Conservation (phyloP, 225 moss, liverwort and hornwort genomes). For the Lunularia cruciata region DNA sequence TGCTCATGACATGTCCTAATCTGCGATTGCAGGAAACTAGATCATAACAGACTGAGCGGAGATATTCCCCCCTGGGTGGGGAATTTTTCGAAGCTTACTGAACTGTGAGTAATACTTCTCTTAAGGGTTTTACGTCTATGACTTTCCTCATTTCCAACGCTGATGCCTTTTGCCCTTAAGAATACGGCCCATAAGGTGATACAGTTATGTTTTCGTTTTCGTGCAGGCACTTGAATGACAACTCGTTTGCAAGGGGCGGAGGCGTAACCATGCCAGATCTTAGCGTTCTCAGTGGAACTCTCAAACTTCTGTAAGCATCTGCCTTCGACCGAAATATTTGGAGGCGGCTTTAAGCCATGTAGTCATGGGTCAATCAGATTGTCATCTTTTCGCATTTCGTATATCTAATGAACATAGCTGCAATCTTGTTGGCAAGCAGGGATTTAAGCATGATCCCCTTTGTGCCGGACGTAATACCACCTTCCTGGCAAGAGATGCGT, state of each 20-base stretch:
- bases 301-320: constrained; percentile 30
- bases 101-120: constrained; percentile 39
- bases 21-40: constrained; percentile 27
- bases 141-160: no score
- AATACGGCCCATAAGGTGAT: background rate
- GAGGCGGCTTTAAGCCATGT: no score
- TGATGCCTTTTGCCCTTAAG: no score
- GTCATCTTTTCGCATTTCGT: no score
- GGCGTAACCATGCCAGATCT: constrained; percentile 31
- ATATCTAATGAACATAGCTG: no score
- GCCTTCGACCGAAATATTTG: no score
- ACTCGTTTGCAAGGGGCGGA: constrained; percentile 3
- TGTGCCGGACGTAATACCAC: constrained; percentile 10
- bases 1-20: background rate
- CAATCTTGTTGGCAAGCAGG: constrained; percentile 14
- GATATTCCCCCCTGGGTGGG: constrained; percentile 12
- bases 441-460: constrained; percentile 28
- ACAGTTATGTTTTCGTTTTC: background rate
- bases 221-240: constrained; percentile 31
- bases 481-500: constrained; percentile 11
- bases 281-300: constrained; percentile 4
- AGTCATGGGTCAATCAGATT: no score
- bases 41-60: constrained; percentile 16
- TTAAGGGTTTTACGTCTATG: no score
- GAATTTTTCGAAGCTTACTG: background rate